Evolutionary conservation across 2,329 filamentous ascomycete genomes (phyloP).

Genomic region (Diaporthe destruens): DNA sequence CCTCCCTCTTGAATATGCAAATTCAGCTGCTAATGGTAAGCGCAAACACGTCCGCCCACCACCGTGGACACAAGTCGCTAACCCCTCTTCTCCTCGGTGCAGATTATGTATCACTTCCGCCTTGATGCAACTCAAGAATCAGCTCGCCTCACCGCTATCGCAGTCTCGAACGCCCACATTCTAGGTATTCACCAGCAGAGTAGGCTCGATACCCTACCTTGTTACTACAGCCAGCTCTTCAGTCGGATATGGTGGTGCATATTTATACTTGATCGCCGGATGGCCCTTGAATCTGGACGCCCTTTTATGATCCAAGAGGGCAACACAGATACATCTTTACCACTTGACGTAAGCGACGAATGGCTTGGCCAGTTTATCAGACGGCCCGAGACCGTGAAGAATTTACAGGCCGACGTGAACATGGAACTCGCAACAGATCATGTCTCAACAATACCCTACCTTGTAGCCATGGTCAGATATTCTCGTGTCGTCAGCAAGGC

Average conservation of each 20-base stretch:
- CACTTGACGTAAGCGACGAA: conserved; percentile 36
- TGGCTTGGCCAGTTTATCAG: conserved; percentile 19
- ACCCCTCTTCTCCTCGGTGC: background rate
- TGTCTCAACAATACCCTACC: conserved; percentile 27
- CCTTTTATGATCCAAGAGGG: conserved; percentile 37
- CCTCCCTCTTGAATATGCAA: conserved; percentile 36
- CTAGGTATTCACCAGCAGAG: conserved; percentile 37
- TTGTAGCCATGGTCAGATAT: conserved; percentile 30
- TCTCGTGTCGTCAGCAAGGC: conserved; percentile 34
- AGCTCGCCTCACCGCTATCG: conserved; percentile 35
- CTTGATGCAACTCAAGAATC: conserved; percentile 37
- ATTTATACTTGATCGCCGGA: conserved; percentile 36
- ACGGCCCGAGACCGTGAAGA: background rate
- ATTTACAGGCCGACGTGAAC: conserved; percentile 6
- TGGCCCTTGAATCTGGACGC: conserved; percentile 37
- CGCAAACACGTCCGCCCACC: background rate
- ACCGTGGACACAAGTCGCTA: too few relatives aligned
- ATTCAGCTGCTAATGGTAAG: conserved; percentile 31
- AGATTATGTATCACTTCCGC: conserved; percentile 32
- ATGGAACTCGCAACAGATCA: conserved; percentile 1
- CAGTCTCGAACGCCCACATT: conserved; percentile 39
- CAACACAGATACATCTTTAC: conserved; percentile 22
- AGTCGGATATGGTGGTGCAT: conserved; percentile 36
- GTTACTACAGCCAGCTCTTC: conserved; percentile 32
- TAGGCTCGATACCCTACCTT: conserved; percentile 28